Percentiles rank a stretch among this genome's conserved stretches.
These are phyloP conservation scores for Trichoderma asperelloides DNA, from an alignment of 495 filamentous ascomycete species.

Conservation along the genomic window DNA sequence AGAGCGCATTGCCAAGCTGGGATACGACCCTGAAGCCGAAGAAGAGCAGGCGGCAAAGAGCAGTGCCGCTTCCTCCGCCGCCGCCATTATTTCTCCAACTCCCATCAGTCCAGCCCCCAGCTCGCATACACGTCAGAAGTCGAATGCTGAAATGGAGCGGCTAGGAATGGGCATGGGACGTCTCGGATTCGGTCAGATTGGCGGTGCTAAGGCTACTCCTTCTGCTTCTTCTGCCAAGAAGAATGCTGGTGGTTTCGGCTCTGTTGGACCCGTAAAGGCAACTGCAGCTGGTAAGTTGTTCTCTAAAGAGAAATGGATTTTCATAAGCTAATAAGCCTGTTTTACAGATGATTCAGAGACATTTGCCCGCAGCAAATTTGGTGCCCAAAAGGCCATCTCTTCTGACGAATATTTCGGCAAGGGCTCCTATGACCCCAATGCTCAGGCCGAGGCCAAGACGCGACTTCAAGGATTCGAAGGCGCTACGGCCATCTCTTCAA, in stretches of 20 bases:
- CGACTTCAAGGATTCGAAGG: conserved; percentile 89
- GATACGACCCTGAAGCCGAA: conserved; percentile 92
- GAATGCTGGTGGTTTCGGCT: conserved; percentile 78
- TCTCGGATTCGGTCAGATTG: conserved; percentile 86
- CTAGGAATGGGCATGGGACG: conserved; percentile 83
- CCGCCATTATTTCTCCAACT: conserved; percentile 59
- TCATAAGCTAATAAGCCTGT: conserved; percentile 14
- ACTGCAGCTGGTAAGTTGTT: conserved; percentile 55
- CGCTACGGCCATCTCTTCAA: conserved; percentile 84
- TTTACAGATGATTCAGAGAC: conserved; percentile 55
- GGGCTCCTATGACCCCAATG: conserved; percentile 68
- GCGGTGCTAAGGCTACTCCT: conserved; percentile 47
- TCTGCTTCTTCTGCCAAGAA: conserved; percentile 45
- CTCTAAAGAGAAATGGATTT: not conserved
- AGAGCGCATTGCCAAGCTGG: conserved; percentile 91
- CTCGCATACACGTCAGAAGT: conserved; percentile 48
- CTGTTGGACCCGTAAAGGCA: conserved; percentile 61
- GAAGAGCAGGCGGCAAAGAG: conserved; percentile 52
- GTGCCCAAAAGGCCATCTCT: conserved; percentile 87
- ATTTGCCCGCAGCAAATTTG: conserved; percentile 73
- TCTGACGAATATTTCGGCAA: conserved; percentile 98
- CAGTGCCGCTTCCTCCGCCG: conserved; percentile 32
- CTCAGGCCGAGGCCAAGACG: conserved; percentile 75
- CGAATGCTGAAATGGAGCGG: conserved; percentile 67
- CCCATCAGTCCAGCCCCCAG: conserved; percentile 63